These are phyloP conservation scores for Pisolithus sp. DNA, from an alignment of 768 basidiomycete species.

Conservation along the genomic window DNA sequence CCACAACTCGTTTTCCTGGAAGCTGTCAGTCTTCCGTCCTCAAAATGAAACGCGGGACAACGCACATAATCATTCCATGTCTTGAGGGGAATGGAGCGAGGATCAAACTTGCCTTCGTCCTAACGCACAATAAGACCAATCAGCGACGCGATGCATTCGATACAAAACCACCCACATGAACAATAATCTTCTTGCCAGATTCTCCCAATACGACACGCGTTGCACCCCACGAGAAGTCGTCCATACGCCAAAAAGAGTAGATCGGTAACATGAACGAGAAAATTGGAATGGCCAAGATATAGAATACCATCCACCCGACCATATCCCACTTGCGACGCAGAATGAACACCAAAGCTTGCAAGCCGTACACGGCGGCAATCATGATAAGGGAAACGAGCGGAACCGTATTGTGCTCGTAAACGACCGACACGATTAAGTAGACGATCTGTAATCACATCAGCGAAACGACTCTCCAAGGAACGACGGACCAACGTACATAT, in stretches of 20 bases:
- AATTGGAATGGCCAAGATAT: slow-evolving; percentile 88
- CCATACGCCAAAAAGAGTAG: slow-evolving; percentile 98
- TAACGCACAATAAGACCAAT: slow-evolving; percentile 22
- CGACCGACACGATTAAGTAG: slow-evolving; percentile 81
- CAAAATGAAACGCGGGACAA: slow-evolving; percentile 6
- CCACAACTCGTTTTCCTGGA: slow-evolving; percentile 91
- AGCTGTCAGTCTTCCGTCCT: slow-evolving; percentile 1
- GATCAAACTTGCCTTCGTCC: slow-evolving; percentile 99
- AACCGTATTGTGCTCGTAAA: slow-evolving; percentile 56
- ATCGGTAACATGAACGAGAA: slow-evolving; percentile 92
- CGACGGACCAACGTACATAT: slow-evolving; percentile 54
- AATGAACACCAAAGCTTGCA: slow-evolving; percentile 89
- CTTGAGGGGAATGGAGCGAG: slow-evolving; percentile 87
- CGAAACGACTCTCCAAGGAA: background rate
- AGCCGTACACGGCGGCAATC: slow-evolving; percentile 91
- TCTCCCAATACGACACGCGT: slow-evolving; percentile 93
- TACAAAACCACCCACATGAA: slow-evolving; percentile 60
- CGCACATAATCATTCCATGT: slow-evolving; percentile 93
- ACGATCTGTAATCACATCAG: slow-evolving; percentile 50
- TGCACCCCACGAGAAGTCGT: slow-evolving; percentile 94
- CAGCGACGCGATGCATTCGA: background rate
- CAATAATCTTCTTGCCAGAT: slow-evolving; percentile 89
- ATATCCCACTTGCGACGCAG: slow-evolving; percentile 96
- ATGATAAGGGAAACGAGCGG: slow-evolving; percentile 83
- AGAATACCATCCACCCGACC: slow-evolving; percentile 97